Conservation (phyloP, 2,329 filamentous ascomycete genomes). For the Penicillium sp. region DNA sequence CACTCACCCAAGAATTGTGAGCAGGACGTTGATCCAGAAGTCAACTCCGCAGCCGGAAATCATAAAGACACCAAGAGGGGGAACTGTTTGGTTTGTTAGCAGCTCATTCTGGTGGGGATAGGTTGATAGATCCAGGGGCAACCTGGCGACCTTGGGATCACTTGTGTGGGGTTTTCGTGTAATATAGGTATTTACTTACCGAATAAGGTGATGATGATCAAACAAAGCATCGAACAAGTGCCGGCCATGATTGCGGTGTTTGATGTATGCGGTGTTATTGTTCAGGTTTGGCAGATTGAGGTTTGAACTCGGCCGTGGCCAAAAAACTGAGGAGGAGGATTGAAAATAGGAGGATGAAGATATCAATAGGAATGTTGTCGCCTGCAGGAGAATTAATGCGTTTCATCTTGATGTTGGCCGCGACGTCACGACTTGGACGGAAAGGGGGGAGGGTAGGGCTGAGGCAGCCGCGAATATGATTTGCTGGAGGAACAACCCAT, state of each 20-base stretch:
- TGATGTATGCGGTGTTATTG: not conserved
- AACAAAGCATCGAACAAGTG: constrained; percentile 38
- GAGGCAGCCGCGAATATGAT: constrained; percentile 9
- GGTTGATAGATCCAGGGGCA: not conserved
- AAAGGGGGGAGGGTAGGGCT: constrained; percentile 12
- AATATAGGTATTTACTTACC: constrained; percentile 35
- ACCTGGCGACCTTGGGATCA: not conserved
- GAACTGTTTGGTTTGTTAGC: constrained; percentile 49
- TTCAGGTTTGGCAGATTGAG: constrained; percentile 4
- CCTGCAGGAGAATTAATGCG: constrained; percentile 23
- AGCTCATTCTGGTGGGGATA: not conserved
- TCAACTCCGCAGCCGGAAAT: constrained; percentile 65
- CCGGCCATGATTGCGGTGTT: constrained; percentile 29
- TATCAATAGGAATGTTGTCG: constrained; percentile 27
- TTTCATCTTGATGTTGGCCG: constrained; percentile 23
- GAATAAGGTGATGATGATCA: constrained; percentile 49
- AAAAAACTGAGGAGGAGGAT: constrained; percentile 28
- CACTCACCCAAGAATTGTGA: constrained; percentile 62
- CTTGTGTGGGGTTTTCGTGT: not conserved
- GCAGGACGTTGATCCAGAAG: constrained; percentile 63
- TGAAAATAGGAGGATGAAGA: constrained; percentile 27
- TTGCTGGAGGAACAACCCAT: not conserved
- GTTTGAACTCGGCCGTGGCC: constrained; percentile 18
- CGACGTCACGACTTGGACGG: constrained; percentile 16
- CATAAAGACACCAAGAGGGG: constrained; percentile 62